Conservation (phyloP, 805 yeast genomes). For the Candida pseudofarinosa region DNA sequence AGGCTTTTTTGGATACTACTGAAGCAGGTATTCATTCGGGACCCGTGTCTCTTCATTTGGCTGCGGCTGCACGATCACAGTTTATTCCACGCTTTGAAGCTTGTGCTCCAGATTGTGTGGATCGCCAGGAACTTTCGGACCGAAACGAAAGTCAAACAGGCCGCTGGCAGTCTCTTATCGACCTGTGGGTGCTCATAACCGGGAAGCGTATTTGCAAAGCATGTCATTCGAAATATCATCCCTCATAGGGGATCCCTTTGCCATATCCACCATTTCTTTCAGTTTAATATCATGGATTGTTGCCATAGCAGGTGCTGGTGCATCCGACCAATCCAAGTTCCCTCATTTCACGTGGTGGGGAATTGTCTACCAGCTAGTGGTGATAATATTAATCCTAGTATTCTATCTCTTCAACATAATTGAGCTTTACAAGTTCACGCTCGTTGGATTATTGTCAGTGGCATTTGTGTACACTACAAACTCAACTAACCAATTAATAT, state of each 20-base stretch:
- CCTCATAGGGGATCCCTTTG: conserved; percentile 80
- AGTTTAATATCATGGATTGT: conserved; percentile 80
- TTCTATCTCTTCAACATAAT: conserved; percentile 59
- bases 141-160: too few relatives aligned
- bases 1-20: too few relatives aligned
- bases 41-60: too few relatives aligned
- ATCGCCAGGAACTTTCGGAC: too few relatives aligned
- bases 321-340: conserved; percentile 36
- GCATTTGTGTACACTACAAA: conserved; percentile 85
- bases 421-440: conserved; percentile 61
- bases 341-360: conserved; percentile 98
- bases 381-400: conserved; percentile 48
- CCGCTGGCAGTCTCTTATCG: too few relatives aligned
- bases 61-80: too few relatives aligned
- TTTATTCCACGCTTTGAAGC: too few relatives aligned
- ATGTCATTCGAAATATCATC: conserved; percentile 44
- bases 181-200: too few relatives aligned
- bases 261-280: conserved; percentile 73
- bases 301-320: conserved; percentile 80
- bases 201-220: background rate
- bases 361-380: conserved; percentile 66
- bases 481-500: conserved; percentile 75
- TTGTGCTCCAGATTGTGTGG: too few relatives aligned
- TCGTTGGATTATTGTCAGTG: conserved; percentile 56
- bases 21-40: too few relatives aligned